phyloP scores from a whole-genome alignment of 2,329 filamentous ascomycete genomes.

The Verticillium isaacii region DNA sequence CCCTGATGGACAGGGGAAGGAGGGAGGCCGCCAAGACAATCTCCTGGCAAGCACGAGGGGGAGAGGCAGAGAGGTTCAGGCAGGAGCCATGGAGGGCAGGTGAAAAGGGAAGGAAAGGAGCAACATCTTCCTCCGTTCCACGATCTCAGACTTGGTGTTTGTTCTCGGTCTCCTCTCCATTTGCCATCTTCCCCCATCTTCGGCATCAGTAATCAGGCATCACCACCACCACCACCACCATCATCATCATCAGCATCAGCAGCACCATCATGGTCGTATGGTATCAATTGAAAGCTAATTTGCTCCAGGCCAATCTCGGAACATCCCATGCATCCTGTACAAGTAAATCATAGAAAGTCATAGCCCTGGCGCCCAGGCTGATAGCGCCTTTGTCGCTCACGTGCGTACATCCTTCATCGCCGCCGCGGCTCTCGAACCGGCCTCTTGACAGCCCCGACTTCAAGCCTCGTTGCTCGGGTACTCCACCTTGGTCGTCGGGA shows the following conservation, averaged over 20 bases:
- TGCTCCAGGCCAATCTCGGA: background rate
- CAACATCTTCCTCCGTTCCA: background rate
- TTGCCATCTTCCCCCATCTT: background rate
- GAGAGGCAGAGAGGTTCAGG: background rate
- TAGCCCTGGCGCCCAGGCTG: background rate
- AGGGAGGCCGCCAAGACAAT: background rate
- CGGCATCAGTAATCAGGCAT: background rate
- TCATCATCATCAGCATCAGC: background rate
- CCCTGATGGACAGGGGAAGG: background rate
- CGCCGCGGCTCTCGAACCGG: background rate
- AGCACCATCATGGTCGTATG: background rate
- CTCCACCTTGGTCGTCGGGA: constrained; percentile 53
- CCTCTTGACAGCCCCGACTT: constrained; percentile 4
- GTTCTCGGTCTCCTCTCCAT: background rate
- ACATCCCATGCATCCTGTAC: background rate
- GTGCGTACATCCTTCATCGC: background rate
- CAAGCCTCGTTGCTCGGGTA: constrained; percentile 70
- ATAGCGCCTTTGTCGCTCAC: background rate
- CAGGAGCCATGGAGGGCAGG: background rate
- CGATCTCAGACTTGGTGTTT: background rate
- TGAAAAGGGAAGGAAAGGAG: background rate
- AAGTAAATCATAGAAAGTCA: background rate
- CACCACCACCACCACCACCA: background rate
- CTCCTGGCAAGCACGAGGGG: background rate
- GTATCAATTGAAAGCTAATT: background rate